Conservation (phyloP, 768 basidiomycete genomes). For the Neoboletus magnificus region DNA sequence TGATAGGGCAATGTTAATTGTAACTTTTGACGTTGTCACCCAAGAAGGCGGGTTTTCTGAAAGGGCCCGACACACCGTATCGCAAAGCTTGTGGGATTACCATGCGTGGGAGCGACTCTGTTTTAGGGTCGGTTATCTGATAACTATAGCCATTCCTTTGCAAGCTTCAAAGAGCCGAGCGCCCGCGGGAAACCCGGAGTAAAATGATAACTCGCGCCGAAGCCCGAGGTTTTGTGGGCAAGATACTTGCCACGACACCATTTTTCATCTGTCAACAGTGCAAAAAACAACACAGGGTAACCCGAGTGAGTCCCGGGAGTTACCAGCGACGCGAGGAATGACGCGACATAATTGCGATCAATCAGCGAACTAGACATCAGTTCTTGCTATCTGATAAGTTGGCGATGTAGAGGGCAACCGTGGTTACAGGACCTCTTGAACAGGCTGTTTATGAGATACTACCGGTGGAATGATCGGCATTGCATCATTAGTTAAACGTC, state of each 20-base stretch:
- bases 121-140: background rate
- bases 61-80: background rate
- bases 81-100: background rate
- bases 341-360: background rate
- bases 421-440: background rate
- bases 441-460: background rate
- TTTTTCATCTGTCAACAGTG: too few species aligned
- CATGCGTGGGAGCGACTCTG: background rate
- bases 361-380: background rate
- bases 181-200: background rate
- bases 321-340: background rate
- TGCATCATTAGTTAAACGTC: background rate
- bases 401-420: background rate
- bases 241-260: background rate
- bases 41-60: background rate
- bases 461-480: background rate
- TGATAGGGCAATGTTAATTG: slow-evolving; percentile 2
- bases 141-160: background rate
- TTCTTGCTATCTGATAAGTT: background rate
- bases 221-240: background rate
- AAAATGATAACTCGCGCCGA: background rate
- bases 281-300: background rate
- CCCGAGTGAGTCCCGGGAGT: background rate
- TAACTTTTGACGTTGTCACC: slow-evolving; percentile 9
- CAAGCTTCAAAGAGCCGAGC: background rate